phyloP scores from a whole-genome alignment of 2,329 filamentous ascomycete species.

The Chalara sp. region DNA sequence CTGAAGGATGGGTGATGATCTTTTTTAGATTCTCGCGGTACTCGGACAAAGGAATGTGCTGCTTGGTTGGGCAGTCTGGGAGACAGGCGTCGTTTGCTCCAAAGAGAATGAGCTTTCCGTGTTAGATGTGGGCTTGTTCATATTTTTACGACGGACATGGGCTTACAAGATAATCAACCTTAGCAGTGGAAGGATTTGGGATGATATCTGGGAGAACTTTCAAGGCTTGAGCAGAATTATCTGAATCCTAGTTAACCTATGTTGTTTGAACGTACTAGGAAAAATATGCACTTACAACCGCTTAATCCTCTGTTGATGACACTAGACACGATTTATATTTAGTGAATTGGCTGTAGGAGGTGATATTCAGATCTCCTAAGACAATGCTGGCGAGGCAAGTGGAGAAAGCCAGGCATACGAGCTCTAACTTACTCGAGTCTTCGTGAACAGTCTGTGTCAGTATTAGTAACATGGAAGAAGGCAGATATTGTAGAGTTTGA shows the following conservation, averaged over 20 bases:
- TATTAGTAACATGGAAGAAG: neutral
- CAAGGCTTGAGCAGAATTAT: constrained; percentile 72
- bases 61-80: constrained; percentile 51
- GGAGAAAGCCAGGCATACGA: too few relatives aligned
- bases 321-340: constrained; percentile 5
- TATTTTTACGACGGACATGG: neutral
- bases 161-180: constrained; percentile 61
- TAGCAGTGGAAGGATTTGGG: constrained; percentile 53
- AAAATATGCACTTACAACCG: constrained; percentile 44
- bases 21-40: constrained; percentile 67
- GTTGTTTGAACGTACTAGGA: too few relatives aligned
- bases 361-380: too few relatives aligned
- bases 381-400: too few relatives aligned
- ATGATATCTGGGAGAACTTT: constrained; percentile 64
- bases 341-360: too few relatives aligned
- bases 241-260: neutral
- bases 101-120: constrained; percentile 53
- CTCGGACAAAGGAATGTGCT: constrained; percentile 69
- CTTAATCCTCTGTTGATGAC: constrained; percentile 79
- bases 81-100: constrained; percentile 87
- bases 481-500: neutral
- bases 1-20: constrained; percentile 66
- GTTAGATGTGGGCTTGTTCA: constrained; percentile 1
- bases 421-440: constrained; percentile 50
- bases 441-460: constrained; percentile 60